These are phyloP conservation scores for Trichoderma asperelloides DNA, from an alignment of 495 filamentous ascomycete species.

Conservation along the genomic window DNA sequence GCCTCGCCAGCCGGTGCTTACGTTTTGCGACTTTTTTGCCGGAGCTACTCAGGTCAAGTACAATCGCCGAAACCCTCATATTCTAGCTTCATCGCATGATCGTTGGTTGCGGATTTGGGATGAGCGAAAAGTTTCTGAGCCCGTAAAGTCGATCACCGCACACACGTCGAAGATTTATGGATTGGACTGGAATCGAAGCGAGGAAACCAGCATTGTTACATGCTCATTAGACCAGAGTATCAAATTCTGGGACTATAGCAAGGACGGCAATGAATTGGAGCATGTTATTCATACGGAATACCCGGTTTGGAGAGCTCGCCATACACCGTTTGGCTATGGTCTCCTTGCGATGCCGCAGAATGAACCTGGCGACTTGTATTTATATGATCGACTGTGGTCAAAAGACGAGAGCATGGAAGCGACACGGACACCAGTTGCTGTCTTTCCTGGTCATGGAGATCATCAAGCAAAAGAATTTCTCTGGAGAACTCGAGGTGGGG, in stretches of 20 bases:
- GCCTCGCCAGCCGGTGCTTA: constrained; percentile 63
- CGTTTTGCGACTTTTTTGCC: constrained; percentile 90
- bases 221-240: constrained; percentile 89
- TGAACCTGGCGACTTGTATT: constrained; percentile 71
- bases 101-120: constrained; percentile 86
- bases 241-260: constrained; percentile 84
- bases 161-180: constrained; percentile 97
- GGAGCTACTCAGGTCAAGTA: constrained; percentile 95
- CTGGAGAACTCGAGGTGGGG: constrained; percentile 76
- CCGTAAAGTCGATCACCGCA: constrained; percentile 73
- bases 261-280: constrained; percentile 54
- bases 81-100: constrained; percentile 87
- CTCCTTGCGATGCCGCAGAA: constrained; percentile 87
- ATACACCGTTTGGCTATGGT: constrained; percentile 85
- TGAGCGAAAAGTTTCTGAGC: constrained; percentile 67
- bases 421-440: constrained; percentile 50
- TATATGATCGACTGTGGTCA: constrained; percentile 62
- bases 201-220: constrained; percentile 62
- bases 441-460: constrained; percentile 70
- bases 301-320: constrained; percentile 87
- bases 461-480: constrained; percentile 89
- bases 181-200: constrained; percentile 83
- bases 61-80: constrained; percentile 75
- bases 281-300: constrained; percentile 71
- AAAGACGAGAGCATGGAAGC: constrained; percentile 33